Conservation (phyloP, 768 basidiomycete genomes). For the Russula virescens region DNA sequence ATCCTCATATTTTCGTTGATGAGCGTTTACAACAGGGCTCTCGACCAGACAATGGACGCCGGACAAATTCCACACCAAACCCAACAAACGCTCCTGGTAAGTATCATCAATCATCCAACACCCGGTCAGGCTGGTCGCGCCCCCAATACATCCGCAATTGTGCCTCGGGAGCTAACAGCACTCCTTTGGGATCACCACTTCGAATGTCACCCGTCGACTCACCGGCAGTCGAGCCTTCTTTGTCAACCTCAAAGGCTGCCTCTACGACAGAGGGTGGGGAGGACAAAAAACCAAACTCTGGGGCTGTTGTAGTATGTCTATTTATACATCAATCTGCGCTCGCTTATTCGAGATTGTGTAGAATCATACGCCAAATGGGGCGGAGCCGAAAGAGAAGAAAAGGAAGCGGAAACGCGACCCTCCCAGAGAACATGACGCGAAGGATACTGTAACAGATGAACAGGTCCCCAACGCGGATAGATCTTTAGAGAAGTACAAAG, state of each 20-base stretch:
- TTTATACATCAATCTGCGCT: background rate
- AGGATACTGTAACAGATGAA: background rate
- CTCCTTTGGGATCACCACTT: constrained; percentile 59
- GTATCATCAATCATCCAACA: constrained; percentile 15
- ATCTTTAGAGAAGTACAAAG: constrained; percentile 26
- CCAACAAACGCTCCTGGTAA: constrained; percentile 23
- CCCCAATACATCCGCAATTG: constrained; percentile 13
- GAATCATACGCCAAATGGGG: constrained; percentile 4
- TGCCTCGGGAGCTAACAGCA: constrained; percentile 63
- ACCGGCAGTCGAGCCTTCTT: constrained; percentile 24
- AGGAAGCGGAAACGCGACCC: constrained; percentile 34
- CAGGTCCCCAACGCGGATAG: background rate
- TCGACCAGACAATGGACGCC: constrained; percentile 4
- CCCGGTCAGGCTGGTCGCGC: constrained; percentile 18
- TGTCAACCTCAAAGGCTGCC: background rate
- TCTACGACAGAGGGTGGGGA: constrained; percentile 3
- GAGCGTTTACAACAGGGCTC: background rate
- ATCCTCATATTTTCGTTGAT: constrained; percentile 10
- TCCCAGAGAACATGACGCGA: constrained; percentile 24
- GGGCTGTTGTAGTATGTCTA: constrained; percentile 4
- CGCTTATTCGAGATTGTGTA: constrained; percentile 2
- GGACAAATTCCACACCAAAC: constrained; percentile 10
- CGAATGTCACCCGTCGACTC: constrained; percentile 43
- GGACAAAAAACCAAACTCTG: background rate
- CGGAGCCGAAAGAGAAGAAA: constrained; percentile 25